phyloP scores from a whole-genome alignment of 2,329 filamentous ascomycete genomes.

The Monascus ruber region DNA sequence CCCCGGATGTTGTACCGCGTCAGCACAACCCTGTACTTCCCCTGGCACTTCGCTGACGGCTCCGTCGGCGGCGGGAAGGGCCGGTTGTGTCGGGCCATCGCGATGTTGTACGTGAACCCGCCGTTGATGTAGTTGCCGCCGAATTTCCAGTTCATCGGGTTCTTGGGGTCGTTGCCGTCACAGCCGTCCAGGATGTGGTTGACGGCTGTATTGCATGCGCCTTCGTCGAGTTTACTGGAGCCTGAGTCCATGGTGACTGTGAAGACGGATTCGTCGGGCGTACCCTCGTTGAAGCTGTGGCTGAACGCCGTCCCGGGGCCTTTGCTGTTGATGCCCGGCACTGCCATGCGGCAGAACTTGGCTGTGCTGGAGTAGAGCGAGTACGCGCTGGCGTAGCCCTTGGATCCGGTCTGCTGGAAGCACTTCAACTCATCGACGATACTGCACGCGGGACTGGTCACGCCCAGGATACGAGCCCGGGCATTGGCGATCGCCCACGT shows the following conservation, averaged over 20 bases:
- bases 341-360: not conserved
- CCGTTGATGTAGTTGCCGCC: slow-evolving; percentile 5
- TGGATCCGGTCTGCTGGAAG: not conserved
- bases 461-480: slow-evolving; percentile 1
- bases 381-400: not conserved
- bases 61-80: slow-evolving; percentile 1
- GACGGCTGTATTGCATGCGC: slow-evolving; percentile 2
- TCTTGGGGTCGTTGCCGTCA: slow-evolving; percentile 7
- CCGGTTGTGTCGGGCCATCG: not conserved
- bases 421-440: not conserved
- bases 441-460: not conserved
- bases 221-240: not conserved
- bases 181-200: slow-evolving; percentile 6
- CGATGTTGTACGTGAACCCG: slow-evolving; percentile 1
- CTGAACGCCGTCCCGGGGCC: not conserved
- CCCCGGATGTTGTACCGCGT: not conserved
- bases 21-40: not conserved
- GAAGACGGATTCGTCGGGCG: not conserved
- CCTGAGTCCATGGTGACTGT: not conserved
- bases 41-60: not conserved
- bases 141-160: slow-evolving; percentile 11
- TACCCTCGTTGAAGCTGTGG: not conserved
- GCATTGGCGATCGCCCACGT: slow-evolving; percentile 1
- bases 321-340: not conserved
- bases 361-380: not conserved